A percentile compares a stretch with the other conserved stretches of the same genome.
Evolutionary conservation across 345 rosid species (phyloP).

Genomic region (Pistacia integerrima): DNA sequence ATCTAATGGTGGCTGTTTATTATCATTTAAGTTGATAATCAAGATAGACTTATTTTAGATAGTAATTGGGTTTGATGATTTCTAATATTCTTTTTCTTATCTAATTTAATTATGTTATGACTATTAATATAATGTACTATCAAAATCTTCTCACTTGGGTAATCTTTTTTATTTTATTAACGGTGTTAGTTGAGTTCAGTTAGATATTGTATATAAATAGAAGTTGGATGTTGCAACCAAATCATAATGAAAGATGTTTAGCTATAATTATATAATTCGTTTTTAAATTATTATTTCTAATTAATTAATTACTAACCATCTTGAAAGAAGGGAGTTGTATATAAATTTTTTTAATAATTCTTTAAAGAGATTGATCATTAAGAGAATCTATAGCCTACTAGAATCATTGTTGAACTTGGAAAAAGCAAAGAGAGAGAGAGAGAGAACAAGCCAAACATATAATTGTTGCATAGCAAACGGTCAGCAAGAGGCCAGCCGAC

Average conservation of each 20-base stretch:
- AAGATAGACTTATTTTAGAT: too few species aligned
- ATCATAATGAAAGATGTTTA: background rate
- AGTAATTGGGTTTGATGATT: too few species aligned
- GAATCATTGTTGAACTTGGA: constrained; percentile 17
- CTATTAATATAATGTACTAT: too few species aligned
- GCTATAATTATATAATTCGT: too few species aligned
- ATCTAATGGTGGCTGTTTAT: too few species aligned
- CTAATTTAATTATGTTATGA: background rate
- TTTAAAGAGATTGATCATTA: background rate
- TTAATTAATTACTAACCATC: background rate
- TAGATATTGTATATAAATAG: background rate
- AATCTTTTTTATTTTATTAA: too few species aligned
- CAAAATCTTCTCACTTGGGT: too few species aligned
- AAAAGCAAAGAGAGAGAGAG: background rate
- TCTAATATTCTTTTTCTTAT: too few species aligned
- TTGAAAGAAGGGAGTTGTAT: background rate
- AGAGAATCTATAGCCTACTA: constrained; percentile 12
- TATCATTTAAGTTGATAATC: too few species aligned
- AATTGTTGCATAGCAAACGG: constrained; percentile 29
- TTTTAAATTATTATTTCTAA: background rate
- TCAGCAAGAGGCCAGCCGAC: constrained; percentile 45
- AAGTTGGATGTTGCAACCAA: background rate
- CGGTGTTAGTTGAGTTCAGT: too few species aligned
- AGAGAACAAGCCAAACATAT: constrained; percentile 1
- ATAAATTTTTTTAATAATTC: background rate